Percentiles rank a stretch among this genome's conserved stretches.
Conservation (phyloP, 371 early-diverging fungal genomes). For the Rhizomucor miehei region DNA sequence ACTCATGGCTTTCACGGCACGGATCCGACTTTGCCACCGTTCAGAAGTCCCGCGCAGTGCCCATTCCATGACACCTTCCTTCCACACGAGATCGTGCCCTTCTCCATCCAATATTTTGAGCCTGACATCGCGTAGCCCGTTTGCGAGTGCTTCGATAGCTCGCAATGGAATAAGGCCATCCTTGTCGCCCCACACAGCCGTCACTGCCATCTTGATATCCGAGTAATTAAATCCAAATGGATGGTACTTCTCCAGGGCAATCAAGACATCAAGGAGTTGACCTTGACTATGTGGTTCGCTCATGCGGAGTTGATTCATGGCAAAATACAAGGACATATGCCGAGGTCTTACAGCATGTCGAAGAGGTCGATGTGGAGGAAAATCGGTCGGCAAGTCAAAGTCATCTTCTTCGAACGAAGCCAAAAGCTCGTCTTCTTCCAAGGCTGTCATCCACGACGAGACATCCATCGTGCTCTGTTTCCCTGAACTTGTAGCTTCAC, state of each 20-base stretch:
- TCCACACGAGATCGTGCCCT: constrained; percentile 52
- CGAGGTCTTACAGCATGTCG: constrained; percentile 46
- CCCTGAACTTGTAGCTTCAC: constrained; percentile 8
- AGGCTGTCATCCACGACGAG: constrained; percentile 1
- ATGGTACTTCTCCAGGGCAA: constrained; percentile 50
- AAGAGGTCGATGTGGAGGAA: constrained; percentile 46
- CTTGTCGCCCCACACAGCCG: constrained; percentile 55
- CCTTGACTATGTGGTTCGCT: constrained; percentile 41
- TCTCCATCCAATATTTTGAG: constrained; percentile 49
- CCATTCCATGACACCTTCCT: constrained; percentile 56
- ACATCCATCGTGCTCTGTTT: neutral
- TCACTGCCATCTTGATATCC: constrained; percentile 33
- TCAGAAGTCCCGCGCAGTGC: constrained; percentile 43
- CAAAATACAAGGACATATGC: constrained; percentile 45
- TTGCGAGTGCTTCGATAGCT: constrained; percentile 41
- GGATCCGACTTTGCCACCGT: constrained; percentile 9
- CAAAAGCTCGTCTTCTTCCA: constrained; percentile 14
- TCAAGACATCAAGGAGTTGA: constrained; percentile 41
- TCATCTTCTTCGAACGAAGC: constrained; percentile 36
- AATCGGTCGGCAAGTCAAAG: constrained; percentile 40
- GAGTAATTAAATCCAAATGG: constrained; percentile 46
- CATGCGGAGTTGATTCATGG: constrained; percentile 45
- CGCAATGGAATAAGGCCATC: constrained; percentile 39
- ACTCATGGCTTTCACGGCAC: too few species aligned
- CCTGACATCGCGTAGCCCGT: constrained; percentile 34